A percentile compares a stretch with the other conserved stretches of the same genome.
These are phyloP conservation scores for Cytospora chrysosperma DNA, from an alignment of 2,329 filamentous ascomycete genomes.

Conservation along the genomic window DNA sequence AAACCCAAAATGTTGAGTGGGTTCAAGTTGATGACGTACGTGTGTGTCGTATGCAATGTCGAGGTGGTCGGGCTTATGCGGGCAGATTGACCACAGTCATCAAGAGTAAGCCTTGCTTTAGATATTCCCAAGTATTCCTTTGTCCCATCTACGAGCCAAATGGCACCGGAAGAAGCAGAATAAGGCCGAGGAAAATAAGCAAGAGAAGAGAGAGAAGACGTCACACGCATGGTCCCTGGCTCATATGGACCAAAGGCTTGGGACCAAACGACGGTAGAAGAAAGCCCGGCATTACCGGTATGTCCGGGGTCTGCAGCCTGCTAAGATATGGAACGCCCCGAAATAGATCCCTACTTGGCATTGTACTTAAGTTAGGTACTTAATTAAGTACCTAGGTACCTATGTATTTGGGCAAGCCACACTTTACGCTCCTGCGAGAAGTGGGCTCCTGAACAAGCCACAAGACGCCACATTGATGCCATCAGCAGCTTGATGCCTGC, in stretches of 20 bases:
- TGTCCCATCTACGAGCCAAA: background rate
- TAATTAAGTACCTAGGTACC: background rate
- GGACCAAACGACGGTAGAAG: background rate
- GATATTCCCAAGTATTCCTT: too few species aligned
- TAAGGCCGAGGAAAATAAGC: background rate
- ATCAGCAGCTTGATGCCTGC: constrained; percentile 22
- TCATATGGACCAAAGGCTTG: background rate
- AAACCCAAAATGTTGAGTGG: background rate
- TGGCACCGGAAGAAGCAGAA: background rate
- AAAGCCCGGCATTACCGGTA: background rate
- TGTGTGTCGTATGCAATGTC: background rate
- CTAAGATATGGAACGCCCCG: background rate
- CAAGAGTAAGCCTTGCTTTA: background rate
- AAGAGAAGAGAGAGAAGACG: constrained; percentile 5
- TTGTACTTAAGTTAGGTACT: too few species aligned
- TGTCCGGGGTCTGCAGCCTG: background rate
- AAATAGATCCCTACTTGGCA: too few species aligned
- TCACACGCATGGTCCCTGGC: background rate
- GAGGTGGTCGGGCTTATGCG: background rate
- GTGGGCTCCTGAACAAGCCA: background rate
- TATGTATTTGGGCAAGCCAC: background rate
- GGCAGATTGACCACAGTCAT: background rate
- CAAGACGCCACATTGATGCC: constrained; percentile 15
- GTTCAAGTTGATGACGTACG: background rate
- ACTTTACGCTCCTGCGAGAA: background rate